phyloP scores from a whole-genome alignment of 2,329 filamentous ascomycete species.

The Basipetospora chlamydospora region DNA sequence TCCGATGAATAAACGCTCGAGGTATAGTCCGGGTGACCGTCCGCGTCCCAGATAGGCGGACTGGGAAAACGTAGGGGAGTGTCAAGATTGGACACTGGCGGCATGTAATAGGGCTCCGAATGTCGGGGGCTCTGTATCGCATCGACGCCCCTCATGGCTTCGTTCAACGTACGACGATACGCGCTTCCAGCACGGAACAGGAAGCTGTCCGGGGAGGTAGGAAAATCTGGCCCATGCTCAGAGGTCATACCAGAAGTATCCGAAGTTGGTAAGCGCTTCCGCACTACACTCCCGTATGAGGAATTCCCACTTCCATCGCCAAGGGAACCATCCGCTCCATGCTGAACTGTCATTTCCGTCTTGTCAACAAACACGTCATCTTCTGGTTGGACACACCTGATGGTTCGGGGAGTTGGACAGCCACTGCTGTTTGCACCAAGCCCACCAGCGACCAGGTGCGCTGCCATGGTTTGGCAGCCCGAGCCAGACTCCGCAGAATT shows the following conservation, averaged over 20 bases:
- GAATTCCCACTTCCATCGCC: neutral
- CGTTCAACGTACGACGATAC: constrained; percentile 2
- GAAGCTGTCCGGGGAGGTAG: constrained; percentile 1
- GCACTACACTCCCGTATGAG: constrained; percentile 3
- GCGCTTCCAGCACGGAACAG: constrained; percentile 2
- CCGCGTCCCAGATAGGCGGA: neutral
- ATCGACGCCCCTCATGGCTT: neutral
- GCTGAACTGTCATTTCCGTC: neutral
- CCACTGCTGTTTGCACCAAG: no score
- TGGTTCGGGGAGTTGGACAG: constrained; percentile 9
- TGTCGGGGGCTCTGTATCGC: neutral
- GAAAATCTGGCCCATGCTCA: no score
- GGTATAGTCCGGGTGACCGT: neutral
- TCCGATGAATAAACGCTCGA: constrained; percentile 4
- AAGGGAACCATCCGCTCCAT: neutral
- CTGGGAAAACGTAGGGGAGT: neutral
- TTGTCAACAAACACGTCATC: constrained; percentile 6
- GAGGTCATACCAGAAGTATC: no score
- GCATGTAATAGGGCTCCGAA: constrained; percentile 1
- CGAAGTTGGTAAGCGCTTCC: neutral
- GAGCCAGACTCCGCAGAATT: no score
- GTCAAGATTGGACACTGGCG: constrained; percentile 1
- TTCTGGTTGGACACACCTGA: constrained; percentile 12
- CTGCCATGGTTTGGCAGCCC: no score
- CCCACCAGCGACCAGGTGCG: no score